phyloP scores from a whole-genome alignment of 31 red algal genomes.

The Odonthalia washingtoniensis region DNA sequence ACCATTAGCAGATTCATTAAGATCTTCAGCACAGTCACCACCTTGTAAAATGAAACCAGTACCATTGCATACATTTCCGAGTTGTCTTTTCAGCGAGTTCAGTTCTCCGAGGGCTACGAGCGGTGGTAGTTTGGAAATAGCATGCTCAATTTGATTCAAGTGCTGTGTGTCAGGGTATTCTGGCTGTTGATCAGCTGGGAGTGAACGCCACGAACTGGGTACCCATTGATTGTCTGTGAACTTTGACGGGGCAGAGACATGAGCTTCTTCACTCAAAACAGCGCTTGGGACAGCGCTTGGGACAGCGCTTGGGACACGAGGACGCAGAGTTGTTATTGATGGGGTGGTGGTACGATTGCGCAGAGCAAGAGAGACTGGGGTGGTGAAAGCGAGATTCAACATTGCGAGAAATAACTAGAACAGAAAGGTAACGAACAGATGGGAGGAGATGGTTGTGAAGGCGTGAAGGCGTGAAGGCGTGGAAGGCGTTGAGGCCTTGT shows the following conservation, averaged over 20 bases:
- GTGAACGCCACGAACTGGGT: slow-evolving; percentile 77
- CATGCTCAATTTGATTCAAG: slow-evolving; percentile 52
- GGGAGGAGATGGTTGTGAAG: too few species aligned
- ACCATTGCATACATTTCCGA: slow-evolving; percentile 77
- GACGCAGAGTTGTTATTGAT: too few species aligned
- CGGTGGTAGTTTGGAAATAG: slow-evolving; percentile 56
- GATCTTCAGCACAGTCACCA: slow-evolving; percentile 94
- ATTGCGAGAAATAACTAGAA: too few species aligned
- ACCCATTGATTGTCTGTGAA: slow-evolving; percentile 48
- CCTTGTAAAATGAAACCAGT: slow-evolving; percentile 94
- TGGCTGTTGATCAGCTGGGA: slow-evolving; percentile 78
- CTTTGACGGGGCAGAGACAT: not conserved
- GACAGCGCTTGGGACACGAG: too few species aligned
- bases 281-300: too few species aligned
- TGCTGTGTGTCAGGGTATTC: slow-evolving; percentile 67
- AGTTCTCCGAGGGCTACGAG: slow-evolving; percentile 85
- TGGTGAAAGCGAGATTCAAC: too few species aligned
- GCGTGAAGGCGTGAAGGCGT: too few species aligned
- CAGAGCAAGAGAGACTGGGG: too few species aligned
- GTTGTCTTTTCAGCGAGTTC: slow-evolving; percentile 53
- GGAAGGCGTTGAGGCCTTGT: too few species aligned
- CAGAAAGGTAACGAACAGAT: too few species aligned
- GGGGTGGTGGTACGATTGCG: too few species aligned
- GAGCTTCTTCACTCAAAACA: not conserved
- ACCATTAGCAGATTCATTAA: slow-evolving; percentile 74